Base-by-base conservation (phyloP, 805 yeast species). In the Candida germanica region DNA sequence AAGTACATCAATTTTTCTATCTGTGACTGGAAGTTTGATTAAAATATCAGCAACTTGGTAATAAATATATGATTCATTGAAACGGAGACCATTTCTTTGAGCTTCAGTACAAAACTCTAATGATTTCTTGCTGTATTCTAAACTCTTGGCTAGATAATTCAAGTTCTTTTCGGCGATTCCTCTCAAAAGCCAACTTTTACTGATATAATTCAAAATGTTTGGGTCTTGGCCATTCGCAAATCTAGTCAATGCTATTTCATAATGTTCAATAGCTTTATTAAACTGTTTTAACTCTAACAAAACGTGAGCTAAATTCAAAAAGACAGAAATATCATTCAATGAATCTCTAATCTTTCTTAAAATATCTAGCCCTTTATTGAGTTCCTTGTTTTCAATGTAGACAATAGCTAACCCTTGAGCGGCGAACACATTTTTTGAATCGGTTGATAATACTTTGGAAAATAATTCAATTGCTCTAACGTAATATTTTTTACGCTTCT, bases 361-460 rank as follows among this genome's bases (percentile, higher is more conserved):
- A 29, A 89, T 81, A 47, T 87, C 95, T 51, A 89, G 69, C 0
- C 98, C 96, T 42, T 80, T 71, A 17, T 77, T 79, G 22, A 77
- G 64, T 48, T 85, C 80, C 47, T 81, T 80, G 51, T 80, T 82
- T 51, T 91, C 97, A 8, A 95, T 94, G 58, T 87, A 84, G 4
- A 88, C 79, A 38, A 93, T 87, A 1, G 97, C 98, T 43, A 93
- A 72, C 37, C 99, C 99, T 60, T 93, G 98, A 1, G 98, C 98
- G 4, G 98, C 99, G 64, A 82, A 93, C 1, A 89, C 91, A 55
- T 91, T 87, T 47, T 74, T 70, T 2, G 89, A 78, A 62, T 93
- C 98, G 19, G 88, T 62, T 33, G 84, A 80, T 36, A 93, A 65
- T 1, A 87, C 96, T 61, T 93, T 93, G 51, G 87, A 85, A 58